Evolutionary conservation across 2,329 filamentous ascomycete genomes (phyloP), one percentile per base, ranked within the genome.

Genomic region (Aspergillus candidus): DNA sequence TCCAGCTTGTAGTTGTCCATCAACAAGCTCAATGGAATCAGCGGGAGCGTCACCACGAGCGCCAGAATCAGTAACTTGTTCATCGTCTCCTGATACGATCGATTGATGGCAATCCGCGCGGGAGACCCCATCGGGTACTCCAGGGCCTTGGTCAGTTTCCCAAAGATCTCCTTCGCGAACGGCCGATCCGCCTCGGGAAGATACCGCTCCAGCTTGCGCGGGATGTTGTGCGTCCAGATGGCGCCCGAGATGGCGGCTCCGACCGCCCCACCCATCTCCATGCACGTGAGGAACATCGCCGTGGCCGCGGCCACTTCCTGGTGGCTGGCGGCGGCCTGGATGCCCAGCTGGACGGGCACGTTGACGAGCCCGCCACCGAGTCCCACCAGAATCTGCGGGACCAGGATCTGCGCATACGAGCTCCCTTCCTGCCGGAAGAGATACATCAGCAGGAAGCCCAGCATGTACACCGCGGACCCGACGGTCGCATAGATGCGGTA

Each of bases 81-180:
- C 77, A 83, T 82, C 3, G 79, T 81, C 61, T 83, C 79, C 57
- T 82, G 76, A 49, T 86, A 86, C 1, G 80, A 76, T 30, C 70
- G 71, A 46, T 80, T 78, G 57, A 86, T 84, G 1, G 81, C 82
- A 11, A 71, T 60, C 30, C 81, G 67, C 14, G 75, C 78, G 0
- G 74, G 72, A 4, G 71, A 76, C 6, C 80, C 80, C 66, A 75
- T 71, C 0, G 72, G 67, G 49, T 80, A 84, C 1, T 73, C 75
- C 35, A 80, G 59, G 52, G 85, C 83, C 3, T 67, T 69, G 0
- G 65, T 66, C 17, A 84, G 54, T 50, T 72, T 71, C 27, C 73
- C 46, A 48, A 79, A 79, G 35, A 83, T 78, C 18, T 59, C 58
- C 4, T 58, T 63, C 0, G 72, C 54, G 40, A 75, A 70, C 48